phyloP scores from a whole-genome alignment of 139 green algal species.

The Coelastrella sp. region DNA sequence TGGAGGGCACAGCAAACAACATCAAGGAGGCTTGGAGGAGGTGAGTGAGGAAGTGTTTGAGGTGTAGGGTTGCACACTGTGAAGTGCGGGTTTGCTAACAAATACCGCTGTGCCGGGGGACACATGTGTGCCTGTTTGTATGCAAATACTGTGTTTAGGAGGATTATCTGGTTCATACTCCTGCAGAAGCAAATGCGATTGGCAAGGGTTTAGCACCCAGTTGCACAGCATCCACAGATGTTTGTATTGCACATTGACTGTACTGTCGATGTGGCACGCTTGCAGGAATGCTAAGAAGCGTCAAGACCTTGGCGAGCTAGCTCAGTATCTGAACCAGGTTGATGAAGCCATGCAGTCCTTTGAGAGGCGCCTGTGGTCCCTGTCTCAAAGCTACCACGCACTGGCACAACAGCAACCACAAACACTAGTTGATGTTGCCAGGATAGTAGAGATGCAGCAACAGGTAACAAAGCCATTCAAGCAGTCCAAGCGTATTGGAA shows the following conservation, averaged over 20 bases:
- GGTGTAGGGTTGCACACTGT: neutral
- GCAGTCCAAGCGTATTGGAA: no score
- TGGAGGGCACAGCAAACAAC: constrained; percentile 79
- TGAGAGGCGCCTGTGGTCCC: constrained; percentile 79
- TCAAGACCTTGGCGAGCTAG: constrained; percentile 50
- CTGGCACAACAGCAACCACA: constrained; percentile 69
- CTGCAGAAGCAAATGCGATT: no score
- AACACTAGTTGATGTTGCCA: constrained; percentile 80
- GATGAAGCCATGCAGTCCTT: constrained; percentile 65
- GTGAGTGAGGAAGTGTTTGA: no score
- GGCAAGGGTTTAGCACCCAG: no score
- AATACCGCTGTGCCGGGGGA: no score
- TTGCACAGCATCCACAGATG: no score
- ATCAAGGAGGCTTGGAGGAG: constrained; percentile 62
- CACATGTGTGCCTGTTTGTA: neutral
- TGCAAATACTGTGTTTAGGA: no score
- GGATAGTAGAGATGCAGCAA: constrained; percentile 85
- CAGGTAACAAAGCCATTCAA: constrained; percentile 28
- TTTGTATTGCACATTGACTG: neutral
- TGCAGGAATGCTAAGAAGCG: constrained; percentile 56
- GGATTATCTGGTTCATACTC: no score
- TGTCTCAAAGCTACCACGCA: constrained; percentile 70
- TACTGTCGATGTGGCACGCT: neutral
- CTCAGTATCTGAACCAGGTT: constrained; percentile 57
- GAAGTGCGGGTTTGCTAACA: no score